Percentiles rank a stretch among this genome's conserved stretches.
phyloP scores from a whole-genome alignment of 2,329 filamentous ascomycete genomes.

The Pseudogymnoascus sp. region DNA sequence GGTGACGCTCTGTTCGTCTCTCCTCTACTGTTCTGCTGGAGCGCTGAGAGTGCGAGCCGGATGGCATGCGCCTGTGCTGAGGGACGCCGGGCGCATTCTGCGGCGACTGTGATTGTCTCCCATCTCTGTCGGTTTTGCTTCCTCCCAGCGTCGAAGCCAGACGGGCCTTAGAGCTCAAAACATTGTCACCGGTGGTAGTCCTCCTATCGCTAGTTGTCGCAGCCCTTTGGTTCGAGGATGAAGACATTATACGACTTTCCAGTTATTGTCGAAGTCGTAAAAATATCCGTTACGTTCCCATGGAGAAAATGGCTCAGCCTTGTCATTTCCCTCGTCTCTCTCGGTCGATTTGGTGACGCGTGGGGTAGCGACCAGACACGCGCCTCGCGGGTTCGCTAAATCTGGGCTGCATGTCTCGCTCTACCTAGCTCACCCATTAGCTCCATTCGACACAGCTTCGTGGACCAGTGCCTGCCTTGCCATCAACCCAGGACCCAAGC shows the following conservation, averaged over 20 bases:
- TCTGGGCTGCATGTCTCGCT: constrained; percentile 5
- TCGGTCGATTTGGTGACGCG: background rate
- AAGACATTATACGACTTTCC: constrained; percentile 24
- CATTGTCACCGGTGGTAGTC: constrained; percentile 23
- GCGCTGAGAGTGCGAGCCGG: constrained; percentile 40
- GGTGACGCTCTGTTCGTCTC: constrained; percentile 46
- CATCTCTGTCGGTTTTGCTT: constrained; percentile 22
- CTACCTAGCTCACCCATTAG: constrained; percentile 2
- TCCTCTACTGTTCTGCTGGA: constrained; percentile 37
- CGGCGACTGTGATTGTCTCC: constrained; percentile 22
- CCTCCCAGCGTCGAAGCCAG: constrained; percentile 20
- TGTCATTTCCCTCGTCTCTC: background rate
- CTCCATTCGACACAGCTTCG: constrained; percentile 12
- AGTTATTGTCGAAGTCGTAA: background rate
- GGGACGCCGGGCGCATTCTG: constrained; percentile 20
- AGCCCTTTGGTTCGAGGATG: constrained; percentile 25
- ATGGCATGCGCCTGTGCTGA: constrained; percentile 49
- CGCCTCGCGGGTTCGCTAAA: constrained; percentile 9
- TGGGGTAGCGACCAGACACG: constrained; percentile 6
- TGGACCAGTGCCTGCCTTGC: constrained; percentile 10
- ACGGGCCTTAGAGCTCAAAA: constrained; percentile 22
- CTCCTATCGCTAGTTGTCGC: constrained; percentile 25
- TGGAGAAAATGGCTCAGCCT: constrained; percentile 4
- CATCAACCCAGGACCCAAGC: constrained; percentile 2
- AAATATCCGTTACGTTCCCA: background rate